Evolutionary conservation across 352 stramenopile species (phyloP).

Genomic region (Phytophthora multivora): DNA sequence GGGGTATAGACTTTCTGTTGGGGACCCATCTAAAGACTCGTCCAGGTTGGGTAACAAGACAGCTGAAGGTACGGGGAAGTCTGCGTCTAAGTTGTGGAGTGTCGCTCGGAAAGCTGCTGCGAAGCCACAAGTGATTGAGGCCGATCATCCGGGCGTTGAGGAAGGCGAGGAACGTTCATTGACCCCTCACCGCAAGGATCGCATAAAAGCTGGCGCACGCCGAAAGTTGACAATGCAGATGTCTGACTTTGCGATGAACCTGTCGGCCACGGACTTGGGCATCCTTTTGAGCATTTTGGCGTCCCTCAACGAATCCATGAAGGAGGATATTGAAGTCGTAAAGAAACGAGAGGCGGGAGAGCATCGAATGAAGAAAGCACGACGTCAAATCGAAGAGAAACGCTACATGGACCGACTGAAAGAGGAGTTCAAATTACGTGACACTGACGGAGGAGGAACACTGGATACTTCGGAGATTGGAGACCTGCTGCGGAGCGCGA

Average conservation of each 20-base stretch:
- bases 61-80: constrained; percentile 27
- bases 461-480: constrained; percentile 75
- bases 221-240: constrained; percentile 79
- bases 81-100: constrained; percentile 56
- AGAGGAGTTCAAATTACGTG: constrained; percentile 70
- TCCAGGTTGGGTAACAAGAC: constrained; percentile 19
- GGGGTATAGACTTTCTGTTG: constrained; percentile 69
- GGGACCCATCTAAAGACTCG: constrained; percentile 34
- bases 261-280: constrained; percentile 78
- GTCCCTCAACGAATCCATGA: constrained; percentile 71
- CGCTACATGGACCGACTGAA: constrained; percentile 78
- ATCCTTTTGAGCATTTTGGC: constrained; percentile 79
- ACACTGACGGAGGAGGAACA: constrained; percentile 74
- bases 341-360: constrained; percentile 53
- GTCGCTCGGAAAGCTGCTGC: constrained; percentile 53
- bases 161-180: constrained; percentile 40
- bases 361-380: constrained; percentile 50
- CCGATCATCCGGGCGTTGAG: constrained; percentile 53
- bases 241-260: constrained; percentile 86
- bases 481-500: constrained; percentile 61
- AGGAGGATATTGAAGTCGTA: constrained; percentile 69
- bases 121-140: constrained; percentile 69
- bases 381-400: constrained; percentile 64
- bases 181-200: constrained; percentile 33
- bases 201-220: constrained; percentile 57